Evolutionary conservation across 257 asterid species (phyloP).

Genomic region (Sherardia arvensis): DNA sequence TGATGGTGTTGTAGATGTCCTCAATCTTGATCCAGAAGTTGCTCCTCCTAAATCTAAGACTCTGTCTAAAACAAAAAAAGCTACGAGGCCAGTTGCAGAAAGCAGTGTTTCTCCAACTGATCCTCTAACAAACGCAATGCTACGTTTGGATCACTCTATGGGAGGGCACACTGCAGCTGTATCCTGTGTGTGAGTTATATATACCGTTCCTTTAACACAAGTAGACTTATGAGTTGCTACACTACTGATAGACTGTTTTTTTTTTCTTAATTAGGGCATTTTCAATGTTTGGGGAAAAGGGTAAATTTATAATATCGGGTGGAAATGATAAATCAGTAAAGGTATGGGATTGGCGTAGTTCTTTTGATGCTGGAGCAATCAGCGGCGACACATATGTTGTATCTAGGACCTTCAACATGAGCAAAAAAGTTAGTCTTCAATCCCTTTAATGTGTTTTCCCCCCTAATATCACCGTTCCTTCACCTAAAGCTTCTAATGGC

Average conservation of each 20-base stretch:
- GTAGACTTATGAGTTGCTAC: background rate
- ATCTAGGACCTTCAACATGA: slow-evolving; percentile 37
- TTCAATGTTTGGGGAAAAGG: slow-evolving; percentile 77
- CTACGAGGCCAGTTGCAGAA: slow-evolving; percentile 29
- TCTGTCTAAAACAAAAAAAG: slow-evolving; percentile 37
- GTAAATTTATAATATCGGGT: slow-evolving; percentile 75
- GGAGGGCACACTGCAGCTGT: slow-evolving; percentile 90
- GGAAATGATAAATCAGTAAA: slow-evolving; percentile 79
- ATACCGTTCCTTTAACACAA: background rate
- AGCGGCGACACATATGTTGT: slow-evolving; percentile 24
- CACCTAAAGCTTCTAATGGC: no score
- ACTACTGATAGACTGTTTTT: slow-evolving; percentile 2
- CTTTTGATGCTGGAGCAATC: slow-evolving; percentile 28
- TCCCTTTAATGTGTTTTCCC: background rate
- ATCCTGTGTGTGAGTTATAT: slow-evolving; percentile 75
- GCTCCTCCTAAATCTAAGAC: slow-evolving; percentile 38
- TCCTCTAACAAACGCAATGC: slow-evolving; percentile 22
- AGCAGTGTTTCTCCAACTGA: slow-evolving; percentile 17
- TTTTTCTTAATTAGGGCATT: slow-evolving; percentile 43
- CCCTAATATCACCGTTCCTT: background rate
- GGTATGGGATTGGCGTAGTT: slow-evolving; percentile 79
- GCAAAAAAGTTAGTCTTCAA: slow-evolving; percentile 48
- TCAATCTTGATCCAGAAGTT: slow-evolving; percentile 52
- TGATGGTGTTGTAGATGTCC: slow-evolving; percentile 69
- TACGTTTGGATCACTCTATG: slow-evolving; percentile 55